Evolutionary conservation across 495 filamentous ascomycete species (phyloP).

Genomic region (Penicillium bialowiezense): DNA sequence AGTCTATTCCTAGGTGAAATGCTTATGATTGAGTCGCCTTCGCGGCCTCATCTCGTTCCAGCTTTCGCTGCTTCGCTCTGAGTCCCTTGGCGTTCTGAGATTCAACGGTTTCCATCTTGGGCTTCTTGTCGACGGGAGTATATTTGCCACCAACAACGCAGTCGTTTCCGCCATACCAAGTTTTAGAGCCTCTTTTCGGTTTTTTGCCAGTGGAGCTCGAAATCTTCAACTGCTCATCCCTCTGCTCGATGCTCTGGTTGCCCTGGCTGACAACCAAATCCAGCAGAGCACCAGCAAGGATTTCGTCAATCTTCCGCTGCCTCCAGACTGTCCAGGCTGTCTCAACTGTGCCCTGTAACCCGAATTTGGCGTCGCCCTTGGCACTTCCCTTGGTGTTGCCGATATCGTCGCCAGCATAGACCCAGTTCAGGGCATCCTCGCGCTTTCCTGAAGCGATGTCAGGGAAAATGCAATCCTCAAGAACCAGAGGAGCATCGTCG

Average conservation of each 20-base stretch:
- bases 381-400: slow-evolving; percentile 26
- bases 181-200: slow-evolving; percentile 48
- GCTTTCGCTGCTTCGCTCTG: slow-evolving; percentile 60
- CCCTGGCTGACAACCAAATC: slow-evolving; percentile 57
- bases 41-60: slow-evolving; percentile 18
- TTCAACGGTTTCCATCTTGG: slow-evolving; percentile 59
- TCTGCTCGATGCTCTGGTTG: slow-evolving; percentile 24
- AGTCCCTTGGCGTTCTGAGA: slow-evolving; percentile 77
- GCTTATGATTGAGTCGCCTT: slow-evolving; percentile 7
- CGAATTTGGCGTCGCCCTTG: slow-evolving; percentile 55
- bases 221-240: slow-evolving; percentile 22
- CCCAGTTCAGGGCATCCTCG: slow-evolving; percentile 72
- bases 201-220: slow-evolving; percentile 18
- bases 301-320: slow-evolving; percentile 81
- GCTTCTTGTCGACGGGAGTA: slow-evolving; percentile 64
- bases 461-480: slow-evolving; percentile 95
- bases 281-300: slow-evolving; percentile 67
- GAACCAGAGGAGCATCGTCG: slow-evolving; percentile 78
- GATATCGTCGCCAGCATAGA: slow-evolving; percentile 63
- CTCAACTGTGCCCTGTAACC: slow-evolving; percentile 64
- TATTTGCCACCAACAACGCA: slow-evolving; percentile 64
- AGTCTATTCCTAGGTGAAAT: slow-evolving; percentile 25
- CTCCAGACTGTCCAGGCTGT: slow-evolving; percentile 80
- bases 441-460: slow-evolving; percentile 42
- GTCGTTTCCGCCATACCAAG: slow-evolving; percentile 69